Conservation (phyloP, 305 asterid genomes). For the Fraxinus platypoda region DNA sequence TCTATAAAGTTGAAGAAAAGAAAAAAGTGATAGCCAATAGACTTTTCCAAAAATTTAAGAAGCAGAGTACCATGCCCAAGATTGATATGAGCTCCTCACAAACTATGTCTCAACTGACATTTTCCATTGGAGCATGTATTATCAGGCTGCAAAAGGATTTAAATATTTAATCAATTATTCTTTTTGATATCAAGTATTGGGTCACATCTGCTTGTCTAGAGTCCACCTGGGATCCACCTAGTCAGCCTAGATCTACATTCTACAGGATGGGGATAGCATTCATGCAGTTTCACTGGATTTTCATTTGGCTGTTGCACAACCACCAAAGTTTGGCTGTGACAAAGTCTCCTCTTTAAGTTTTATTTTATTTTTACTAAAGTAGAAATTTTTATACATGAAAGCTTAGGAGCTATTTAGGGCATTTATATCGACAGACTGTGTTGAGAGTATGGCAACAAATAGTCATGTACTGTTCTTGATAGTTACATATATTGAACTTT, state of each 20-base stretch:
- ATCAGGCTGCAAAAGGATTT: background rate
- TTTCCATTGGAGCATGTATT: background rate
- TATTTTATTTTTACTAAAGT: background rate
- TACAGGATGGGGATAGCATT: background rate
- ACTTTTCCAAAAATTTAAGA: background rate
- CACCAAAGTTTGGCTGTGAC: background rate
- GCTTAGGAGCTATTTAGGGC: background rate
- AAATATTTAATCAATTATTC: background rate
- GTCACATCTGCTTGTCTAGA: background rate
- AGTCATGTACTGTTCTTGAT: background rate
- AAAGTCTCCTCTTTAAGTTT: background rate
- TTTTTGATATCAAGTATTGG: background rate
- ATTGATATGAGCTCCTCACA: background rate
- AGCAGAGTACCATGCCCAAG: background rate
- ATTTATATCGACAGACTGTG: background rate
- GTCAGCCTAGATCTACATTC: background rate
- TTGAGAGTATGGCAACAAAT: background rate
- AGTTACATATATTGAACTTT: background rate
- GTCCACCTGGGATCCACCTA: background rate
- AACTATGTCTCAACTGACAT: background rate
- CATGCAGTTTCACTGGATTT: background rate
- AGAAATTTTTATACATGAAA: background rate
- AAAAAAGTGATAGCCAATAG: background rate
- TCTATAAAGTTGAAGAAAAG: background rate
- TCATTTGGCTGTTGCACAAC: background rate